Evolutionary conservation across 768 basidiomycete genomes (phyloP).

Genomic region (Tulasnella sp.): DNA sequence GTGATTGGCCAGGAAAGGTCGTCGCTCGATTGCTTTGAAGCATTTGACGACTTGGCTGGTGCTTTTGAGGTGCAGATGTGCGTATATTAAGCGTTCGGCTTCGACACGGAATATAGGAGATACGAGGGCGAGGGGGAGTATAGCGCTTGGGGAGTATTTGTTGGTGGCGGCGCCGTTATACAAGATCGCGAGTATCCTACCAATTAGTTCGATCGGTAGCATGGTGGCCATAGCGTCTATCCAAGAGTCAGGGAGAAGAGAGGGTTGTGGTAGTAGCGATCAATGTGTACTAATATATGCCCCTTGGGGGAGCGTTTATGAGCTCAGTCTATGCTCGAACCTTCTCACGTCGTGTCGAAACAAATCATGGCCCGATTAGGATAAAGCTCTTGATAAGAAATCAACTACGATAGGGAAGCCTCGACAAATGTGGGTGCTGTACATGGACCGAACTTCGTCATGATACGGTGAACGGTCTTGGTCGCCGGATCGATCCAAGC

Average conservation of each 20-base stretch:
- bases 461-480: constrained; percentile 69
- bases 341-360: too few relatives aligned
- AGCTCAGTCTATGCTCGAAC: too few relatives aligned
- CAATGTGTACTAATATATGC: too few relatives aligned
- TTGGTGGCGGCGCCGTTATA: background rate
- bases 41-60: constrained; percentile 4
- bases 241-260: too few relatives aligned
- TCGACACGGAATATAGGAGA: constrained; percentile 10
- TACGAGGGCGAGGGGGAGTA: background rate
- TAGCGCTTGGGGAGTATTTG: background rate
- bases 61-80: background rate
- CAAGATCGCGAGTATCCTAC: constrained; percentile 6
- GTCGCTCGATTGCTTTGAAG: constrained; percentile 1
- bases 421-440: constrained; percentile 71
- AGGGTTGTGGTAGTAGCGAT: too few relatives aligned
- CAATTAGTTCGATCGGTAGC: constrained; percentile 13
- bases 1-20: background rate
- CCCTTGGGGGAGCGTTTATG: too few relatives aligned
- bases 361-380: too few relatives aligned
- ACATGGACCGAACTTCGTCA: constrained; percentile 75
- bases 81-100: constrained; percentile 8
- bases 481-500: constrained; percentile 86
- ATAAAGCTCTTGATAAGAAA: background rate
- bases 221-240: too few relatives aligned
- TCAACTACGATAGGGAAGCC: constrained; percentile 69